phyloP scores from a whole-genome alignment of 2,329 filamentous ascomycete species.

The Beauveria sp. region DNA sequence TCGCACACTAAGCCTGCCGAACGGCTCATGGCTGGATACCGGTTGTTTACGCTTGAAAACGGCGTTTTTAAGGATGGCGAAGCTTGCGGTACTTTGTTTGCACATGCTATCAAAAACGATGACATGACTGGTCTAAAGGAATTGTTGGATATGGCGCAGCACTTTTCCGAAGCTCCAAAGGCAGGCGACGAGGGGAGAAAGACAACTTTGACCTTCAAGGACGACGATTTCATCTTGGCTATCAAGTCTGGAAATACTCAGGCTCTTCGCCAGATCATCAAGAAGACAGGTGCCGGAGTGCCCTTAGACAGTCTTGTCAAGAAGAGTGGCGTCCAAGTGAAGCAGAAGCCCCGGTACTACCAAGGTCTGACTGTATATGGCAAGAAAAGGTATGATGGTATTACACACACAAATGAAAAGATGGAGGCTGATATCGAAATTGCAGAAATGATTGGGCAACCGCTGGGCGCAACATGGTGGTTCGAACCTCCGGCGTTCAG shows the following conservation, averaged over 20 bases:
- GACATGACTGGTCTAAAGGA: slow-evolving; percentile 47
- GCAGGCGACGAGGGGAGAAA: slow-evolving; percentile 29
- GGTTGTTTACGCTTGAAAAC: slow-evolving; percentile 24
- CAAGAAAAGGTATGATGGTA: slow-evolving; percentile 46
- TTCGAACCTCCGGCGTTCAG: slow-evolving; percentile 31
- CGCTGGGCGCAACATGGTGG: slow-evolving; percentile 43
- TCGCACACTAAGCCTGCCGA: slow-evolving; percentile 49
- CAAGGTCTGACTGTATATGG: slow-evolving; percentile 71
- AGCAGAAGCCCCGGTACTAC: slow-evolving; percentile 63
- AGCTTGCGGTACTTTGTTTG: slow-evolving; percentile 24
- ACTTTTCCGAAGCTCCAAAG: slow-evolving; percentile 32
- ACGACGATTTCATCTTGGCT: slow-evolving; percentile 34
- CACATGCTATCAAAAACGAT: slow-evolving; percentile 43
- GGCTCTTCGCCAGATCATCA: slow-evolving; percentile 58
- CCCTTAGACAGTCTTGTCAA: slow-evolving; percentile 60
- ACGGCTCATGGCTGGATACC: slow-evolving; percentile 37
- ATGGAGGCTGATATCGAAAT: slow-evolving; percentile 6
- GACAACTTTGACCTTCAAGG: slow-evolving; percentile 32
- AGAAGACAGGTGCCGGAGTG: slow-evolving; percentile 58
- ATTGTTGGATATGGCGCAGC: slow-evolving; percentile 46
- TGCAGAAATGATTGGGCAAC: slow-evolving; percentile 61
- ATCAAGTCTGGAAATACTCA: slow-evolving; percentile 43
- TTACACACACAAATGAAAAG: neutral
- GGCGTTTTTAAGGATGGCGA: slow-evolving; percentile 21
- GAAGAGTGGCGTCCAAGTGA: slow-evolving; percentile 54